Conservation (phyloP, 257 asterid species). For the Gentiana dahurica region DNA sequence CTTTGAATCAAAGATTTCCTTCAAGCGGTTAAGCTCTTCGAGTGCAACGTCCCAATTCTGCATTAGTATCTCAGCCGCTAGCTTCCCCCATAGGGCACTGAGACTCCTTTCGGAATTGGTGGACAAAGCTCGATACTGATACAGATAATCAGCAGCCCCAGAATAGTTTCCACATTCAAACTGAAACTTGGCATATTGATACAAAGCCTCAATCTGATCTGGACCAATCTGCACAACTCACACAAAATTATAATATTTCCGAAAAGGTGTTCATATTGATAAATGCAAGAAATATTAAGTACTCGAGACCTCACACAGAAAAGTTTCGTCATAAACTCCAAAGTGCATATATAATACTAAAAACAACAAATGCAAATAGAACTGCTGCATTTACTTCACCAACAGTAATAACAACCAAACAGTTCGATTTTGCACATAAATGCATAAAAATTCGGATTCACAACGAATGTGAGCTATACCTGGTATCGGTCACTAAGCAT, state of each 20-base stretch:
- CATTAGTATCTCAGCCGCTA: constrained; percentile 97
- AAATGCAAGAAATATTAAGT: no score
- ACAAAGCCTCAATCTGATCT: constrained; percentile 83
- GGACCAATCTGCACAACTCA: constrained; percentile 62
- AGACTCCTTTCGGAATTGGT: constrained; percentile 74
- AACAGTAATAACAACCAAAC: no score
- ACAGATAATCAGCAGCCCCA: constrained; percentile 93
- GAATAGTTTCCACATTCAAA: constrained; percentile 99
- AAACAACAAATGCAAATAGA: no score
- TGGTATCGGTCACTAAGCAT: constrained; percentile 86
- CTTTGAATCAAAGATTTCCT: constrained; percentile 92
- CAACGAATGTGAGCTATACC: constrained; percentile 27
- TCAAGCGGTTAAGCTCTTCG: constrained; percentile 90
- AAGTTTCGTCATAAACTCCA: no score
- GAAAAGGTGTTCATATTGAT: no score
- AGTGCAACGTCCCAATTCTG: constrained; percentile 93
- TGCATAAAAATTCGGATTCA: no score
- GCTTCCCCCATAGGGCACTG: constrained; percentile 96
- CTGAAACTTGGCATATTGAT: constrained; percentile 88
- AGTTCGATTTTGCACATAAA: no score
- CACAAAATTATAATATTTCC: no score
- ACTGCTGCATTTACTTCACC: no score
- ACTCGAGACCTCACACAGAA: no score
- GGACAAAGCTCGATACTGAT: constrained; percentile 75
- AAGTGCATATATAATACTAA: no score